Evolutionary conservation across 1,139 yeast genomes (phyloP), one percentile per base, ranked within the genome.

Genomic region (Yamadazyma dushanensis): DNA sequence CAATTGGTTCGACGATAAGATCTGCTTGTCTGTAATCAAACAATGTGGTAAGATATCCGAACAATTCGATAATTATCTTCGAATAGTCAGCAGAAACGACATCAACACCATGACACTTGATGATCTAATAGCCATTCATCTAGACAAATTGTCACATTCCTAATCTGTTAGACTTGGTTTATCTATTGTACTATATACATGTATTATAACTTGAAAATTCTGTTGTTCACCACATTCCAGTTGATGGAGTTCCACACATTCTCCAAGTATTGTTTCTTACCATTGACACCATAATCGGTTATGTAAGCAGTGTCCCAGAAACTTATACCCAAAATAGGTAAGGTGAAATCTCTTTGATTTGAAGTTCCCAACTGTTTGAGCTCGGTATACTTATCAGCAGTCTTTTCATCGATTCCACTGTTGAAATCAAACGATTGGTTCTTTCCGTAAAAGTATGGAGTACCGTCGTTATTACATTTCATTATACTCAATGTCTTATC

Each of bases 251-350:
- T 73, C 83, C 95, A 83, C 56, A 85, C 78, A 38, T 80, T 82
- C 43, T 77, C 78, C 52, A 92, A 73, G 58, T 85, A 92, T 45
- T 80, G 77, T 23, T 76, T 72, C 62, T 81, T 83, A 28, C 95
- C 95, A 34, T 66, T 73, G 35, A 87, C 74, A 20, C 97, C 96
- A 61, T 82, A 92, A 59, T 92, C 98, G 15, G 75, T 63, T 36
- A 88, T 53, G 59, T 82, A 92, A 16, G 96, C 88, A 47, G 80
- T 78, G 57, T 90, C 95, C 97, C 97, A 90, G 47, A 85, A 73
- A 59, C 81, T 87, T 48, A 89, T 71, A 35, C 83, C 87, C 47
- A 92, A 71, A 34, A 92, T 62, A 7, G 96, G 97, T 50, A 90
- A 69, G 28, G 82, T 75, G 68, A 78, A 82, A 61, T 85, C 94